Base-by-base conservation (phyloP, 2,329 filamentous ascomycete species). In the Fusarium sp. region DNA sequence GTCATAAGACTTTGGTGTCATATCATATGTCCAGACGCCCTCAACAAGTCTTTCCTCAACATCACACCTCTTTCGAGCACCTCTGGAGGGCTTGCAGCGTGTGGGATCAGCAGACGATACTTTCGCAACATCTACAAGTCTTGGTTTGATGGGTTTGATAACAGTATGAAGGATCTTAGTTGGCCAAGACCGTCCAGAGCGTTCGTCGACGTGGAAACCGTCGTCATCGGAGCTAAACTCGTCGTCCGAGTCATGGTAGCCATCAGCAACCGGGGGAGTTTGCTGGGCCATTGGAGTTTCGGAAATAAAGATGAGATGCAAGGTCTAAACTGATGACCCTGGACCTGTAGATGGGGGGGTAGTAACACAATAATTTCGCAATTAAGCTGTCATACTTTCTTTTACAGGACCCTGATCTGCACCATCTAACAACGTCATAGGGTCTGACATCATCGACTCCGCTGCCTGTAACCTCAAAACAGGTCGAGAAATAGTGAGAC, bases 21-120 rank as follows among this genome's bases (percentile, higher is more conserved):
- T 11, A 4, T 76, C 69, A 33, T 77, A 77, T 0, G 69, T 62
- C 75, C 75, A 77, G 1, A 77, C 39, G 0, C 55, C 69, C 6
- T 75, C 69, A 2, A 77, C 49, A 0, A 64, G 11, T 4, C 31
- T 57, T 43, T 72, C 71, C 9, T 59, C 29, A 10, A 72, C 54
- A 5, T 72, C 25, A 11, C 71, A 74, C 42, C 66, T 45, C 23
- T 57, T 65, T 3, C 43, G 49, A 0, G 62, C 60, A 10, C 66
- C 62, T 0, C 50, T 63, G 2, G 68, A 50, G 1, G 63, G 51
- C 11, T 47, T 65, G 15, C 71, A 58, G 14, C 63, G 41, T 4
- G 65, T 67, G 1, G 68, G 67, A 11, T 62, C 61, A 20, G 43
- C 10, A 5, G 69, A 56, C 2, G 50, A 43, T 1, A 53, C 41